Evolutionary conservation across 257 asterid genomes (phyloP).

Genomic region (Lycium barbarum): DNA sequence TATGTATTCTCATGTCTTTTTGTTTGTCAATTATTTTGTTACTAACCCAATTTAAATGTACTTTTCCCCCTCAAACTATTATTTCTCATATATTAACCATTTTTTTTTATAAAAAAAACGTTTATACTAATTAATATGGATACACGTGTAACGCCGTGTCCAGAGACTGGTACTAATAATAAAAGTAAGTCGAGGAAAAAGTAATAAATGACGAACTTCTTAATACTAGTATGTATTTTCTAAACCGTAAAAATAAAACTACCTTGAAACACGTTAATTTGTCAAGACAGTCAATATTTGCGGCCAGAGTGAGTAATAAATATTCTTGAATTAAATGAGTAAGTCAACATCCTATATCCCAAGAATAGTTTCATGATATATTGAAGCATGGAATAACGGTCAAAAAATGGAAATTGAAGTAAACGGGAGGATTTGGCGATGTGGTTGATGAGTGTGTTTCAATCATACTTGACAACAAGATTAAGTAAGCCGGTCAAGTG

Average conservation of each 20-base stretch:
- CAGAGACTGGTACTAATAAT: too few relatives aligned
- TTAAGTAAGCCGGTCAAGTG: too few relatives aligned
- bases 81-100: too few relatives aligned
- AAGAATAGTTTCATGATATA: not conserved
- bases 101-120: too few relatives aligned
- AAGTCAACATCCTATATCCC: not conserved
- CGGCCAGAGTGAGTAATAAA: not conserved
- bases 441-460: slow-evolving; percentile 26
- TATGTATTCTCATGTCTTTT: too few relatives aligned
- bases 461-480: not conserved
- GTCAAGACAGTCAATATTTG: not conserved
- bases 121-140: too few relatives aligned
- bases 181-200: too few relatives aligned
- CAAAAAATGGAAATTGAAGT: slow-evolving; percentile 4
- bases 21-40: too few relatives aligned
- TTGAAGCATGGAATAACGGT: not conserved
- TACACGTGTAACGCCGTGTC: too few relatives aligned
- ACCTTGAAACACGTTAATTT: too few relatives aligned
- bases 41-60: too few relatives aligned
- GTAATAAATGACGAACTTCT: not conserved
- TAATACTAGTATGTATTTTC: not conserved
- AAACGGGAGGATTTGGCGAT: not conserved
- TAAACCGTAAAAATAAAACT: not conserved
- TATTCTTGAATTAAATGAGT: not conserved
- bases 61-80: too few relatives aligned